Evolutionary conservation across 139 green algal genomes (phyloP), one percentile per base, ranked within the genome.

Genomic region (Chlamydomonas applanata): DNA sequence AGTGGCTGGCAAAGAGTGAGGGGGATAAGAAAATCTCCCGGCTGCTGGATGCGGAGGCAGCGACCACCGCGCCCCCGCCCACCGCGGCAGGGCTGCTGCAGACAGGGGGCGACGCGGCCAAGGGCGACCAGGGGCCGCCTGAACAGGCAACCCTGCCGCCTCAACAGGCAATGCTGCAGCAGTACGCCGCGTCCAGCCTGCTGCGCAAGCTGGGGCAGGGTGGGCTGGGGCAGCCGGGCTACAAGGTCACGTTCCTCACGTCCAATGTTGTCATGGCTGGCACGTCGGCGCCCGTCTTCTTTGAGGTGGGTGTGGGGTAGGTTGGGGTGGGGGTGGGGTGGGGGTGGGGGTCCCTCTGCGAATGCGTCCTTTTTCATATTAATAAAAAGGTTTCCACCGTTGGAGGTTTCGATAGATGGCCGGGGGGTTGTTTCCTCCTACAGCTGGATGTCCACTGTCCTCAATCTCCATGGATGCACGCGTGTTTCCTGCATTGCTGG

Each of bases 241-340:
- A 91, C 78, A 76, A 64, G 25, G 32, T 91, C 49, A 87, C 72
- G 32, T 83, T 91, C 72, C 59, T 68, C 45, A 91, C 86, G 20
- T 78, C 52, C 74, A 87, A 86, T 45, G 61, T 84, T 16, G 73
- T 74, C 56, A 70, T 76, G 62, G 76, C 73, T 36, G 73, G 76
- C 59, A 88, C 84, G 7, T 75, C 32, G 27, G 63, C 72, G 40
- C 79, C 79, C 34, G 86, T 94, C 1, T 90, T 83, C 63, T 91
- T 94, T 73, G 88, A 94, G 78, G 72, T 94, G 17, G 35, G 40
- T 49, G 40, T 11, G 7, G 40, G 40, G 40, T n/a, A n/a, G n/a
- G n/a, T n/a, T n/a, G n/a, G n/a, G n/a, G n/a, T n/a, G n/a, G n/a
- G n/a, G n/a, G n/a, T n/a, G n/a, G n/a, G n/a, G n/a, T n/a, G n/a